Conservation (phyloP, 805 yeast species). For the Pichia nanzhaoensis region DNA sequence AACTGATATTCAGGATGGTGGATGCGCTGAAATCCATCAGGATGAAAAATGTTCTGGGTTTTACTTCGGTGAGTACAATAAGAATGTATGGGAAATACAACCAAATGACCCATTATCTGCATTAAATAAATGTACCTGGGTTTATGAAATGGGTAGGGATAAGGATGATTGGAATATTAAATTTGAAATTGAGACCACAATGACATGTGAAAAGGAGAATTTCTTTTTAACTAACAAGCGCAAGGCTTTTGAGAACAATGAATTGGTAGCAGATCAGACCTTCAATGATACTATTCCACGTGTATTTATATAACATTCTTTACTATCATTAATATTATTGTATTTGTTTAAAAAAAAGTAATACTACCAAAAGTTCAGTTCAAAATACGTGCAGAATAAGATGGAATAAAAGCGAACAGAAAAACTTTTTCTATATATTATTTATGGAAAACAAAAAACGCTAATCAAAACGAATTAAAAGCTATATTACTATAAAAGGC, state of each 20-base stretch:
- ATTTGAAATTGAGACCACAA: slow-evolving; percentile 27
- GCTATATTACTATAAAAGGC: too few species aligned
- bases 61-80: slow-evolving; percentile 35
- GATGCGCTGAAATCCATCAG: slow-evolving; percentile 29
- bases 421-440: too few species aligned
- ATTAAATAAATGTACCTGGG: slow-evolving; percentile 34
- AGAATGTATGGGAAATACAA: slow-evolving; percentile 33
- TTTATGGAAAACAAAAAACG: too few species aligned
- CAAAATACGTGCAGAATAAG: too few species aligned
- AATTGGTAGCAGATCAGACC: slow-evolving; percentile 27
- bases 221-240: slow-evolving; percentile 30
- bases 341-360: background rate
- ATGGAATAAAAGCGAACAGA: too few species aligned
- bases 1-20: slow-evolving; percentile 33
- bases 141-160: slow-evolving; percentile 36
- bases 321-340: background rate
- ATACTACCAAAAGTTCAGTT: too few species aligned
- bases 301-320: slow-evolving; percentile 22
- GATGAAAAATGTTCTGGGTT: slow-evolving; percentile 32
- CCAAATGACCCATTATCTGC: slow-evolving; percentile 36
- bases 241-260: slow-evolving; percentile 32
- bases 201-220: slow-evolving; percentile 29
- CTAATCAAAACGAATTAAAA: too few species aligned
- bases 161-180: slow-evolving; percentile 34
- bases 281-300: slow-evolving; percentile 34